Evolutionary conservation across 73 alveolate genomes (phyloP).

Genomic region (Stentor coeruleus): DNA sequence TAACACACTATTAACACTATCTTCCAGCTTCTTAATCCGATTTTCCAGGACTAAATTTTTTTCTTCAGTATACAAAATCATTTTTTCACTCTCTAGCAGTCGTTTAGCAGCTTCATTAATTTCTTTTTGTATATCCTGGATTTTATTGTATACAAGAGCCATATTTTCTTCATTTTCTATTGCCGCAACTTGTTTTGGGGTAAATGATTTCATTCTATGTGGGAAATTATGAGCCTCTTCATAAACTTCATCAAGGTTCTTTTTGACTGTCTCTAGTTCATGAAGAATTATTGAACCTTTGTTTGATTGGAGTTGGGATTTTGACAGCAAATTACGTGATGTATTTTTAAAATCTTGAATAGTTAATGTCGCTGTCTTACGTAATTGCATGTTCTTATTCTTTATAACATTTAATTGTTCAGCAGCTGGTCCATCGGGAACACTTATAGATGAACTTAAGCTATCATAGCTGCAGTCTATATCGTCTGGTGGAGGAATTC

Average conservation of each 20-base stretch:
- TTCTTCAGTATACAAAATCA: background rate
- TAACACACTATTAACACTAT: too few relatives aligned
- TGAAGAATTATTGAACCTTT: background rate
- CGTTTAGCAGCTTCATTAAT: background rate
- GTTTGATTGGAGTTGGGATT: background rate
- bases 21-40: background rate
- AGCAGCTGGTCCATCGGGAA: background rate
- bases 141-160: background rate
- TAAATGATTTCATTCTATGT: background rate
- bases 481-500: slow-evolving; percentile 1
- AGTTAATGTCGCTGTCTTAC: background rate
- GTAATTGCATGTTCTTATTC: background rate
- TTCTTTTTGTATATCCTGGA: background rate
- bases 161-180: background rate
- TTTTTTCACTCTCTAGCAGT: background rate
- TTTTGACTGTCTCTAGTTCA: background rate
- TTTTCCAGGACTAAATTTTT: background rate
- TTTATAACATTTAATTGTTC: background rate
- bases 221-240: background rate
- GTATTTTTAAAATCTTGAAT: background rate
- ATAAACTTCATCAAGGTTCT: background rate
- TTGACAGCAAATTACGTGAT: background rate
- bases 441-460: background rate
- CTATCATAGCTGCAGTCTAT: background rate
- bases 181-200: background rate